Evolutionary conservation across 2,329 filamentous ascomycete species (phyloP), one percentile per base, ranked within the genome.

Genomic region (Cylindrodendrum hubeiense): DNA sequence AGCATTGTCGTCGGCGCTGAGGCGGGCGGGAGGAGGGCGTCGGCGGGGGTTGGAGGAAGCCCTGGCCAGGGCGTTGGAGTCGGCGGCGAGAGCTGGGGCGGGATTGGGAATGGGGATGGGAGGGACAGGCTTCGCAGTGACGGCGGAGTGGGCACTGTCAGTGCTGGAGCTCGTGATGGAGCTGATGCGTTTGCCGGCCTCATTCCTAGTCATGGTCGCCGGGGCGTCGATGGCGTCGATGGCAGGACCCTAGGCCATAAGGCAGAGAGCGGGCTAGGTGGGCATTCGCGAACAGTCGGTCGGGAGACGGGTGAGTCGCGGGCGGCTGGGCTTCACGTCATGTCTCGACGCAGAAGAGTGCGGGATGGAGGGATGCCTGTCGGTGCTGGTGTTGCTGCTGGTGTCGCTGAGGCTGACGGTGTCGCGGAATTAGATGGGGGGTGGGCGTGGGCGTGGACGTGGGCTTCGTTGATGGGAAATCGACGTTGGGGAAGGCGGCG

Each of bases 121-220:
- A 76, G 54, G 79, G 79, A 39, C 61, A 64, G 84, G 84, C 79
- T 85, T 89, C 70, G 90, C 82, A 41, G 91, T 94, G 75, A 89
- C 86, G 75, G 85, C 86, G 67, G 90, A 92, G 73, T 87, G 86
- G 80, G 86, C 88, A 82, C 90, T 92, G 74, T 89, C 86, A 75
- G 87, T 87, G 81, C 86, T 90, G 68, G 71, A 74, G 74, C 75
- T 78, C 73, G 78, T 77, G 67, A 75, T 60, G 55, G 79, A 79
- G 78, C 77, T 79, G 85, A 91, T 87, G 81, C 89, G 90, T 80
- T 85, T 84, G 74, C 81, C 80, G 75, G 83, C 82, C 78, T 92
- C 90, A 83, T 90, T 87, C 80, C 86, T 88, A 81, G 89, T 88
- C 91, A 93, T 93, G 80, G 81, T 88, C 80, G 79, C 80, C 78